Evolutionary conservation across 2,329 filamentous ascomycete genomes (phyloP).

Genomic region (Phialocephala subalpina): DNA sequence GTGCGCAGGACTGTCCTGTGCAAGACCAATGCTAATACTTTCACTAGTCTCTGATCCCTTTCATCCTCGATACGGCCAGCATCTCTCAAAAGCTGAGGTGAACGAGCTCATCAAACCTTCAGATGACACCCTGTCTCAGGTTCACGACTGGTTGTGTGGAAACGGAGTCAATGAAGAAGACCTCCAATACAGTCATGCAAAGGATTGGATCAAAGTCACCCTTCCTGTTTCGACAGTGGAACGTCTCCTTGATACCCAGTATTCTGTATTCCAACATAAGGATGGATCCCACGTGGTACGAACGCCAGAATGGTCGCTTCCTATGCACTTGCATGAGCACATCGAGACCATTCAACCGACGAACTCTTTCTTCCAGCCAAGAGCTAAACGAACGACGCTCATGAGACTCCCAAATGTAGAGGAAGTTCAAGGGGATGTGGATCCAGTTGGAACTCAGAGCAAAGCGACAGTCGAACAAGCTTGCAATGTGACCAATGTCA

Average conservation of each 20-base stretch:
- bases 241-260: conserved; percentile 46
- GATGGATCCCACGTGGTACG: conserved; percentile 36
- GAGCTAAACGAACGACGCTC: conserved; percentile 46
- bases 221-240: conserved; percentile 57
- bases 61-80: conserved; percentile 62
- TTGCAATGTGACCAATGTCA: conserved; percentile 61
- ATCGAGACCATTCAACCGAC: conserved; percentile 63
- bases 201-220: conserved; percentile 60
- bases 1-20: not conserved
- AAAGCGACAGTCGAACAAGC: conserved; percentile 54
- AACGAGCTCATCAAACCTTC: conserved; percentile 60
- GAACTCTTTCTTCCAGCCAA: conserved; percentile 59
- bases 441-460: not conserved
- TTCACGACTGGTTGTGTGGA: conserved; percentile 64
- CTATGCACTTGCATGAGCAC: conserved; percentile 50
- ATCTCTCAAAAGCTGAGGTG: conserved; percentile 59
- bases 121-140: conserved; percentile 57
- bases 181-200: conserved; percentile 55
- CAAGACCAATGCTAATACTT: not conserved
- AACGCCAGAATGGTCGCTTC: conserved; percentile 47
- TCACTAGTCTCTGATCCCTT: conserved; percentile 58
- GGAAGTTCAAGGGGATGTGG: not conserved
- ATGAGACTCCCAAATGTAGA: conserved; percentile 18
- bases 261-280: conserved; percentile 46
- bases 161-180: conserved; percentile 53